Evolutionary conservation across 257 asterid genomes (phyloP).

Genomic region (Capsicum pubescens): DNA sequence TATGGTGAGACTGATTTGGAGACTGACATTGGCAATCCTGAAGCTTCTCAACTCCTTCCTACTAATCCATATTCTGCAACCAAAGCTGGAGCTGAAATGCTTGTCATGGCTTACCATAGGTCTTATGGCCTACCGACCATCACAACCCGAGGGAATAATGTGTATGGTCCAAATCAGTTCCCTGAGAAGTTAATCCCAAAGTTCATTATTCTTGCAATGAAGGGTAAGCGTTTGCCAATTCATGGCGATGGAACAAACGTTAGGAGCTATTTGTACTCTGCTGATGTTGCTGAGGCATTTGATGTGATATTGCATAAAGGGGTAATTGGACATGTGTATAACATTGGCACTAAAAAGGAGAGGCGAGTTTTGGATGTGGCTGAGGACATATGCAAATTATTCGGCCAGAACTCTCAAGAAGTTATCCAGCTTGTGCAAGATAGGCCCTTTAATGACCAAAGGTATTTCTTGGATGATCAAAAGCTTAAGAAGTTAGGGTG

Average conservation of each 20-base stretch:
- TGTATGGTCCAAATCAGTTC: constrained; percentile 35
- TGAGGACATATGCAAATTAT: constrained; percentile 29
- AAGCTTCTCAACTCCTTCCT: constrained; percentile 35
- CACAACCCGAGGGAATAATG: constrained; percentile 34
- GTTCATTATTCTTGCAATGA: constrained; percentile 32
- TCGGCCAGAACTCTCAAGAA: constrained; percentile 20
- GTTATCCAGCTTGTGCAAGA: constrained; percentile 28
- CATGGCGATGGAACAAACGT: constrained; percentile 31
- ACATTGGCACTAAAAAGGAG: constrained; percentile 34
- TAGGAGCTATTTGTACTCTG: constrained; percentile 29
- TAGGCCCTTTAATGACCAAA: constrained; percentile 32
- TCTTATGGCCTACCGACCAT: constrained; percentile 27
- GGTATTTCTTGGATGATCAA: constrained; percentile 33
- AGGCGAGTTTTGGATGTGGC: constrained; percentile 32
- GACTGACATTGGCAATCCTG: constrained; percentile 28
- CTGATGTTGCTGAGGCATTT: constrained; percentile 35
- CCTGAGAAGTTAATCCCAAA: constrained; percentile 36
- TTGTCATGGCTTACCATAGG: constrained; percentile 33
- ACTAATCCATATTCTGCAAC: constrained; percentile 30
- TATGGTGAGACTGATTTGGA: constrained; percentile 31
- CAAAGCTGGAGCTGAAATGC: constrained; percentile 30
- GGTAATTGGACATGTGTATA: constrained; percentile 31
- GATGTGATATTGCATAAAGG: constrained; percentile 30
- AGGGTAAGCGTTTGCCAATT: constrained; percentile 29
- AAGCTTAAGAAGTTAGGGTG: constrained; percentile 33